Evolutionary conservation across 257 asterid genomes (phyloP).

Genomic region (Voacanga thouarsii): DNA sequence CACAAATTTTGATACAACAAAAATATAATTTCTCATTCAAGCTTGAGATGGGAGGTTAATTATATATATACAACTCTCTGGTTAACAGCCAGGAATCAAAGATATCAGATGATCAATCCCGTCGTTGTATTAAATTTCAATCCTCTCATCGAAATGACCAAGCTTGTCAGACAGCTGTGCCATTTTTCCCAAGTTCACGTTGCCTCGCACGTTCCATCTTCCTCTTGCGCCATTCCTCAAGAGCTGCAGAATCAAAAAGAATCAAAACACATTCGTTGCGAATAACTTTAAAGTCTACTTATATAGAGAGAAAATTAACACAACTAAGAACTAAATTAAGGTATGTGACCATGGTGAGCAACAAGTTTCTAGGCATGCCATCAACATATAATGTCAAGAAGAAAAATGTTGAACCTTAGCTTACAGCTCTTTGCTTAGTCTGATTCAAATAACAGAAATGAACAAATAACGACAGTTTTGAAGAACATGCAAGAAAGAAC

Average conservation of each 20-base stretch:
- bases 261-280: background rate
- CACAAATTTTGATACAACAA: too few relatives aligned
- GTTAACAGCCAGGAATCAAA: background rate
- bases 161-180: slow-evolving; percentile 24
- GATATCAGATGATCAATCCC: background rate
- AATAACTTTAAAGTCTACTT: background rate
- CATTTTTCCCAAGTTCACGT: slow-evolving; percentile 55
- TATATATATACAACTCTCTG: background rate
- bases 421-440: background rate
- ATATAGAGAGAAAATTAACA: too few relatives aligned
- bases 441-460: background rate
- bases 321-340: background rate
- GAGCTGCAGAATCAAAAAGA: slow-evolving; percentile 37
- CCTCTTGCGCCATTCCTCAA: slow-evolving; percentile 91
- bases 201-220: slow-evolving; percentile 90
- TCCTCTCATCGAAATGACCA: background rate
- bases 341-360: background rate
- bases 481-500: background rate
- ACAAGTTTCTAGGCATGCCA: background rate
- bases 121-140: background rate
- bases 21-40: background rate
- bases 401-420: background rate
- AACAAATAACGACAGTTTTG: background rate
- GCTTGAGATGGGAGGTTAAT: background rate
- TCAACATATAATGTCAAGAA: background rate